These are phyloP conservation scores for Gossypium rotundifolium DNA, from an alignment of 345 rosid genomes.

Conservation along the genomic window DNA sequence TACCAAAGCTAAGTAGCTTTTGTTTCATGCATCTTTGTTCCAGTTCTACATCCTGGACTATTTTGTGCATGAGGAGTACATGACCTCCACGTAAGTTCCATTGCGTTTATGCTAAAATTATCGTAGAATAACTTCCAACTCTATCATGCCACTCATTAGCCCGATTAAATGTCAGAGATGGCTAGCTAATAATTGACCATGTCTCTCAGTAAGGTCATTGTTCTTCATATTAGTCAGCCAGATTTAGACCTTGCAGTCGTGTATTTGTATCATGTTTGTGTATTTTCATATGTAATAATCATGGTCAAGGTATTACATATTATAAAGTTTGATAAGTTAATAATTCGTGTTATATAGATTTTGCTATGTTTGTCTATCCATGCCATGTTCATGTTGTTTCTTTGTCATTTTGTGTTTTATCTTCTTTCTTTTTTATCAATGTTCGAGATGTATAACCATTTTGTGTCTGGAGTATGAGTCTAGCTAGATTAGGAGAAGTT, in stretches of 20 bases:
- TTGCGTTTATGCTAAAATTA: not conserved
- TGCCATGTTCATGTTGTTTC: not conserved
- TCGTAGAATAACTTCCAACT: not conserved
- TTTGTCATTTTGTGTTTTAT: not conserved
- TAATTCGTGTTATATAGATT: not conserved
- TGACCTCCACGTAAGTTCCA: slow-evolving; percentile 86
- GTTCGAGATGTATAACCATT: not conserved
- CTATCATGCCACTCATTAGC: not conserved
- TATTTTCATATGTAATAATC: not conserved
- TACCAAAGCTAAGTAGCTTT: slow-evolving; percentile 9
- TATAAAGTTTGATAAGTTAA: not conserved
- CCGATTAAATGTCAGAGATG: not conserved
- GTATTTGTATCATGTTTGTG: not conserved
- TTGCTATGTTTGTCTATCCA: not conserved
- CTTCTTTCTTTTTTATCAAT: not conserved
- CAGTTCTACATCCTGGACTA: slow-evolving; percentile 82
- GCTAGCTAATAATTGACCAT: not conserved
- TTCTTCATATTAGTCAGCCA: not conserved
- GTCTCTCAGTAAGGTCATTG: not conserved
- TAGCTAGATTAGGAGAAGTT: not conserved
- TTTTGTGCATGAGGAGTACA: slow-evolving; percentile 78
- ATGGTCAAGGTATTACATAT: not conserved
- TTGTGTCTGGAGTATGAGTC: not conserved
- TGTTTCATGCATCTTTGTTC: slow-evolving; percentile 14
- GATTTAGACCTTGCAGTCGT: not conserved